Evolutionary conservation across 441 rosid genomes (phyloP), one percentile per base, ranked within the genome.

Genomic region (Gossypium davidsonii): DNA sequence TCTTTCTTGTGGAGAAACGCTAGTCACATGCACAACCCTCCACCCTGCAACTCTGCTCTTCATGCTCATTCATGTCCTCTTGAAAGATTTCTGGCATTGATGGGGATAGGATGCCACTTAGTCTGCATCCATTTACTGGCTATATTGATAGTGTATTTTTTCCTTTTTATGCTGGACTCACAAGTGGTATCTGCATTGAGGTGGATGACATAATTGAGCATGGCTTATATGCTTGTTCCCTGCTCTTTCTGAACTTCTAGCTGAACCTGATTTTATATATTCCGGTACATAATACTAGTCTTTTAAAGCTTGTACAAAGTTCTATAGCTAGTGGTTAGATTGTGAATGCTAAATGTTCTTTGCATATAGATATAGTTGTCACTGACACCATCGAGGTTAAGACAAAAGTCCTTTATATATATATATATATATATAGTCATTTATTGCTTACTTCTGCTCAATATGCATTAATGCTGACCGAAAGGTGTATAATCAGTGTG

Each of bases 1-100:
- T 67, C 39, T 48, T 67, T 37, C 37, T 77, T 37, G 17, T 21
- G 55, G 60, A 65, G 44, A 56, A 44, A 48, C 67, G 21, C 64
- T 21, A 56, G 42, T 67, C 51, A 3, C 70, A 14, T 66, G 28
- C 37, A 21, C 12, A 66, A 15, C 71, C 39, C 42, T 67, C 71
- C 71, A 67, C 42, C 31, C 56, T 6, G 14, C 12, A 14, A 12
- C 39, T 14, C 21, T 23, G 11, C 37, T 44, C 8, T 34, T 18
- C 1, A 20, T 46, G 11, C 37, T 44, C 20, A 21, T 65, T 18
- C 53, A 42, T 42, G 18, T 65, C 37, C 5, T 21, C 3, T 12
- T 11, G 18, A 65, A 21, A 20, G 12, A 65, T 46, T 31, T 46
- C 6, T 48, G 20, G 37, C 56, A 23, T 46, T 66, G 39, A 7